Evolutionary conservation across 495 filamentous ascomycete genomes (phyloP), one percentile per base, ranked within the genome.

Genomic region (Cenococcum geophilum): DNA sequence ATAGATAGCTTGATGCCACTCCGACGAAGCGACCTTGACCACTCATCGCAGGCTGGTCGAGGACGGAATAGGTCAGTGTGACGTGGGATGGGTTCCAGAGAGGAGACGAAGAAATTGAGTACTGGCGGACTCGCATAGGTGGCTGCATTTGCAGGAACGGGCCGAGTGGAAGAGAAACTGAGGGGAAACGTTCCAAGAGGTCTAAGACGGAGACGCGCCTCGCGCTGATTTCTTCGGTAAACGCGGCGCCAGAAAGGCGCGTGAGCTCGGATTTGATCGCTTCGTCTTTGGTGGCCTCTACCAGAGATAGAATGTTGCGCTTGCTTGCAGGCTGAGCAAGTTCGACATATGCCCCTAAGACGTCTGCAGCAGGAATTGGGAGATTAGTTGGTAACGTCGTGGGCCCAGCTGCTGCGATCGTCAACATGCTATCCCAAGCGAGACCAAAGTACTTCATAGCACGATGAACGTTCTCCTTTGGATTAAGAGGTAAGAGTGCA

Each of bases 61-160:
- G 77, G 16, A 90, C 77, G 5, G 76, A 76, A 77, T 85, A 89
- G 12, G 88, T 90, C 27, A 92, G 75, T 0, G 82, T 84, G 22
- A 81, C 83, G 62, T 77, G 76, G 4, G 72, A 74, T 0, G 83
- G 78, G 71, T 86, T 73, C 68, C 55, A 78, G 1, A 85, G 77
- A 0, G 88, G 88, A 0, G 88, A 90, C 0, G 87, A 90, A 16
- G 88, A 91, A 73, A 92, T 89, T 40, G 82, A 87, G 71, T 91
- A 92, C 69, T 89, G 86, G 12, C 89, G 82, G 16, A 86, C 79
- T 21, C 86, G 84, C 80, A 92, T 86, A 0, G 86, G 86, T 0
- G 85, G 85, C 0, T 90, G 80, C 74, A 89, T 83, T 20, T 79
- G 72, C 21, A 91, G 80, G 75, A 85, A 90, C 20, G 77, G 69